A percentile compares a stretch with the other conserved stretches of the same genome.
Conservation (phyloP, 176 grass and related monocot genomes). For the Pontederia crassipes region DNA sequence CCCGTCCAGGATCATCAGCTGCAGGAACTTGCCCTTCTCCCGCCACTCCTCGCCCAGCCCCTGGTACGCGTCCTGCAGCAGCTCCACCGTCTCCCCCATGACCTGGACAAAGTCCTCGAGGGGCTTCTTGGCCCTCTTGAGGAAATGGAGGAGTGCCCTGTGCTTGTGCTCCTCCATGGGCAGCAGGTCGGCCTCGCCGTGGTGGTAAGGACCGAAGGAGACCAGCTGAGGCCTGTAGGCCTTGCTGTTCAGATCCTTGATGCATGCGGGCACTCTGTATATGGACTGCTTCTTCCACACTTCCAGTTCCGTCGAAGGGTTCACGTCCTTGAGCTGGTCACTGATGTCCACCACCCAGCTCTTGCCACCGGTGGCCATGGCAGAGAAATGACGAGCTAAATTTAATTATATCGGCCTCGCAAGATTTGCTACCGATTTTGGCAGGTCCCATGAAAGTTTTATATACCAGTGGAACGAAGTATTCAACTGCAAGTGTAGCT, state of each 20-base stretch:
- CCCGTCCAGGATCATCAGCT: constrained; percentile 61
- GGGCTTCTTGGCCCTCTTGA: constrained; percentile 25
- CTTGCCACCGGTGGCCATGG: not conserved
- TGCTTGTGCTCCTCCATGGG: constrained; percentile 82
- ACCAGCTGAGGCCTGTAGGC: constrained; percentile 64
- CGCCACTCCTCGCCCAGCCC: constrained; percentile 29
- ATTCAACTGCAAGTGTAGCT: not conserved
- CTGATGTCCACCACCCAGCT: constrained; percentile 45
- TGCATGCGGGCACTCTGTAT: constrained; percentile 61
- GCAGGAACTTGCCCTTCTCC: constrained; percentile 28
- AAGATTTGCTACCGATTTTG: not conserved
- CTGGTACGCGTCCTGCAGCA: constrained; percentile 38
- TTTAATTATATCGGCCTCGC: not conserved
- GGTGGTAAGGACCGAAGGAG: constrained; percentile 71
- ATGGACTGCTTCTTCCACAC: constrained; percentile 49
- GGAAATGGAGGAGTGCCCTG: constrained; percentile 55
- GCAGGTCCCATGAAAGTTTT: not conserved
- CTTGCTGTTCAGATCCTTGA: constrained; percentile 42
- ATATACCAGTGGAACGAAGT: not conserved
- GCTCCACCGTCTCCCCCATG: constrained; percentile 21
- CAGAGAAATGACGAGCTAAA: not conserved
- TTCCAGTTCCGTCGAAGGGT: constrained; percentile 26
- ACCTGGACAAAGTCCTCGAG: constrained; percentile 29
- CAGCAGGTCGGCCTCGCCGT: constrained; percentile 20
- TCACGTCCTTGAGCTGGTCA: constrained; percentile 21